A percentile compares a stretch with the other conserved stretches of the same genome.
Evolutionary conservation across 768 basidiomycete genomes (phyloP).

Genomic region (Lepiota brunneoincarnata): DNA sequence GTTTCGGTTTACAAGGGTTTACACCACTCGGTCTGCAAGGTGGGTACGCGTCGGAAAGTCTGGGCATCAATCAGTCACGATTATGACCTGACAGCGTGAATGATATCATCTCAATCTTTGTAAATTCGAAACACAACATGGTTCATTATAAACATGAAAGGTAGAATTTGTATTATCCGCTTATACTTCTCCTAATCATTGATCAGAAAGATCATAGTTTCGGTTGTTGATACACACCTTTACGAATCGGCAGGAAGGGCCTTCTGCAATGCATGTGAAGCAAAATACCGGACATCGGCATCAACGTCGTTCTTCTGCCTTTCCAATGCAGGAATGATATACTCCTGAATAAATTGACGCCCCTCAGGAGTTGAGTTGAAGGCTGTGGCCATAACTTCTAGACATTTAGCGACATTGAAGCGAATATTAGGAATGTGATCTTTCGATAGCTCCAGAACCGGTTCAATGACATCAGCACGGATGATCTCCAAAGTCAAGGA

Average conservation of each 20-base stretch:
- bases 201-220: not conserved
- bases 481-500: conserved; percentile 84
- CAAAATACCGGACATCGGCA: conserved; percentile 96
- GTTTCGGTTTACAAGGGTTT: no score
- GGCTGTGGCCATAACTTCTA: conserved; percentile 82
- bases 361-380: conserved; percentile 69
- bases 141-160: not conserved
- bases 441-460: conserved; percentile 74
- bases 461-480: conserved; percentile 78
- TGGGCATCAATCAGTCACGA: not conserved
- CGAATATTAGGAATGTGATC: conserved; percentile 99
- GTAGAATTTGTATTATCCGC: conserved; percentile 1
- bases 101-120: not conserved
- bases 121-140: not conserved
- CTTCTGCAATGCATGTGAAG: conserved; percentile 73
- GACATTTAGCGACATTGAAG: conserved; percentile 95
- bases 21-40: no score
- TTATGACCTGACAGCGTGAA: not conserved
- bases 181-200: not conserved
- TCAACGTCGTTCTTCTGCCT: conserved; percentile 86
- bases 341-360: conserved; percentile 66
- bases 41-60: not conserved
- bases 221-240: not conserved
- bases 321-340: conserved; percentile 80
- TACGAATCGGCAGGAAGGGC: conserved; percentile 21